Base-by-base conservation (phyloP, 257 asterid species). In the Solanum bukasovii region DNA sequence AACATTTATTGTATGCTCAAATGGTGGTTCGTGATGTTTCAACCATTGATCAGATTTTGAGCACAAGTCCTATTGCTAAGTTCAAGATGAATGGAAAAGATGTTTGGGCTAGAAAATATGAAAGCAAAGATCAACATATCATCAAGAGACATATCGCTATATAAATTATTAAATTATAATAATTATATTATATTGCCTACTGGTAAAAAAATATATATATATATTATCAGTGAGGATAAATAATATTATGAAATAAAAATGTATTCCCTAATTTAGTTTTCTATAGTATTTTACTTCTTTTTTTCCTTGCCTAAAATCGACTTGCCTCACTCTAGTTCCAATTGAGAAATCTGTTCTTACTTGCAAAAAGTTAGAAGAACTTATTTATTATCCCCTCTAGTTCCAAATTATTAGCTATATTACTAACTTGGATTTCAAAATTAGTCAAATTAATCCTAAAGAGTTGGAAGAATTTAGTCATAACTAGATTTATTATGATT, bases 81-180 rank as follows among this genome's bases (percentile, higher is more conserved):
- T 88, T 61, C 3, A 46, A 42, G 18, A 68, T 87, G 40, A 89
- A 87, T 10, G 88, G 88, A 0, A 89, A 87, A 40, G 52, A 40
- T 85, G 88, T 89, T 11, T 85, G 90, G 90, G 91, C 87, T 4
- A 83, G 90, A 3, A 89, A 85, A 75, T 89, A 87, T 56, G 87
- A 89, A 85, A 78, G 72, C 1, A 83, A 82, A 18, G 84, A 65
- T 82, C 27, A 14, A 4, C 10, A 29, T 29, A 49, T 18, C 37
- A 7, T 42, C 52, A 12, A 44, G 3, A 44, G 18, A 34, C 37
- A 11, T 18, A 34, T 73, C 23, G 1, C 9, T 9, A 49, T 14
- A 34, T 34, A 73, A 73, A 34, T 73, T 72, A 18, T 18, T 34
- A 33, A 18, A 34, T 0, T 72, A 18, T 3, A 33, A 71, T 71